Conservation (phyloP, 441 rosid species). For the Populus hybrid region DNA sequence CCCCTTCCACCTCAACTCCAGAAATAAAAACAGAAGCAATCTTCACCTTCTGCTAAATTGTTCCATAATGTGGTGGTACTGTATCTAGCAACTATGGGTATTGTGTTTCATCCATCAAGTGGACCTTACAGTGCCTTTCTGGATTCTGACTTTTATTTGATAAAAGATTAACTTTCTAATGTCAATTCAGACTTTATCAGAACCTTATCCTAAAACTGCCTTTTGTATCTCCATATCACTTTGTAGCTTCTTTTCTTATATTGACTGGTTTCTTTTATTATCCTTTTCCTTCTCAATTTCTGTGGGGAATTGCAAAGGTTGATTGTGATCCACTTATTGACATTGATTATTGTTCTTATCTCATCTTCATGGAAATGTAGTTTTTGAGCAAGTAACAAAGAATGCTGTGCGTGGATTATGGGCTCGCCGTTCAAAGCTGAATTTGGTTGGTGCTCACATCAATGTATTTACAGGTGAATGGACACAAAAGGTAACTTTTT, state of each 20-base stretch:
- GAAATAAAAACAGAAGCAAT: neutral
- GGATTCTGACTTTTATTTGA: neutral
- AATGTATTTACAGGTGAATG: slow-evolving; percentile 99
- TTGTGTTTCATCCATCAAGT: neutral
- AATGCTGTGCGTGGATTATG: slow-evolving; percentile 91
- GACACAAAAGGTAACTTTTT: slow-evolving; percentile 86
- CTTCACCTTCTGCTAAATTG: neutral
- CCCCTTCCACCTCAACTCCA: neutral
- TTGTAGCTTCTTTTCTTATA: neutral
- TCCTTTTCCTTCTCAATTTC: neutral
- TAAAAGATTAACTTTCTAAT: neutral
- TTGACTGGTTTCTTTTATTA: neutral
- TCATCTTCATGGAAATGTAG: slow-evolving; percentile 39
- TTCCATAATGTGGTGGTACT: neutral
- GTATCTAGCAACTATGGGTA: neutral
- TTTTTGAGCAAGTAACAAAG: slow-evolving; percentile 94
- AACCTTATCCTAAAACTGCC: neutral
- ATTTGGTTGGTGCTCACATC: slow-evolving; percentile 97
- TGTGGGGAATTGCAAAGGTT: neutral
- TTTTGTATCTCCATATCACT: neutral
- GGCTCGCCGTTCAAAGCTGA: slow-evolving; percentile 94
- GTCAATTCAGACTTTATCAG: neutral
- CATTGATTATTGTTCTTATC: neutral
- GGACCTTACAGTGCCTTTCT: neutral
- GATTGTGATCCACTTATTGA: neutral